These are phyloP conservation scores for Peltaster fructicola DNA, from an alignment of 2,329 filamentous ascomycete species.

Conservation along the genomic window DNA sequence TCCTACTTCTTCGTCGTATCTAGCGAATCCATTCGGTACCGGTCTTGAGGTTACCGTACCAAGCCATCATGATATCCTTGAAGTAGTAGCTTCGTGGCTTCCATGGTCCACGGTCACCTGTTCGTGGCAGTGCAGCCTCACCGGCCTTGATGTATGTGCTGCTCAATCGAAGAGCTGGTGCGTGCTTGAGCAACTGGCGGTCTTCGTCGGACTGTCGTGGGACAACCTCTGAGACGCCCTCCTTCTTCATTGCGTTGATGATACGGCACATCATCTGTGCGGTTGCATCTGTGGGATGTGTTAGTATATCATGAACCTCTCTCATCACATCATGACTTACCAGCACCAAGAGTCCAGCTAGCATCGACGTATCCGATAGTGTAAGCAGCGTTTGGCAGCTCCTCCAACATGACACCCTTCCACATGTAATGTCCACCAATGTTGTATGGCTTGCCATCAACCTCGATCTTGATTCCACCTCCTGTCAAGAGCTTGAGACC, in stretches of 20 bases:
- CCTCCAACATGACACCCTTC: slow-evolving; percentile 44
- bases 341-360: slow-evolving; percentile 45
- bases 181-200: slow-evolving; percentile 21
- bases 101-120: slow-evolving; percentile 28
- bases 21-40: slow-evolving; percentile 25
- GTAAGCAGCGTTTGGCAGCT: slow-evolving; percentile 42
- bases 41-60: slow-evolving; percentile 24
- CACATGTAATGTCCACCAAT: slow-evolving; percentile 37
- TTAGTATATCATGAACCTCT: too few species aligned
- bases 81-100: slow-evolving; percentile 26
- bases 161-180: slow-evolving; percentile 26
- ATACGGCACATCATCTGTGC: slow-evolving; percentile 33
- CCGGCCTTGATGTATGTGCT: slow-evolving; percentile 35
- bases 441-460: slow-evolving; percentile 33
- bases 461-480: slow-evolving; percentile 27
- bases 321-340: too few species aligned
- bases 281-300: slow-evolving; percentile 38
- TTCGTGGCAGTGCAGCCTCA: slow-evolving; percentile 27
- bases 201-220: slow-evolving; percentile 25
- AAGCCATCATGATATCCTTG: slow-evolving; percentile 25
- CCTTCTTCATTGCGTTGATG: slow-evolving; percentile 31
- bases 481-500: slow-evolving; percentile 40
- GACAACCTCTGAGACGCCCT: slow-evolving; percentile 25
- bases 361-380: slow-evolving; percentile 43
- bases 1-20: slow-evolving; percentile 13